phyloP scores from a whole-genome alignment of 306 rosid species.

The Notholithocarpus densiflorus region DNA sequence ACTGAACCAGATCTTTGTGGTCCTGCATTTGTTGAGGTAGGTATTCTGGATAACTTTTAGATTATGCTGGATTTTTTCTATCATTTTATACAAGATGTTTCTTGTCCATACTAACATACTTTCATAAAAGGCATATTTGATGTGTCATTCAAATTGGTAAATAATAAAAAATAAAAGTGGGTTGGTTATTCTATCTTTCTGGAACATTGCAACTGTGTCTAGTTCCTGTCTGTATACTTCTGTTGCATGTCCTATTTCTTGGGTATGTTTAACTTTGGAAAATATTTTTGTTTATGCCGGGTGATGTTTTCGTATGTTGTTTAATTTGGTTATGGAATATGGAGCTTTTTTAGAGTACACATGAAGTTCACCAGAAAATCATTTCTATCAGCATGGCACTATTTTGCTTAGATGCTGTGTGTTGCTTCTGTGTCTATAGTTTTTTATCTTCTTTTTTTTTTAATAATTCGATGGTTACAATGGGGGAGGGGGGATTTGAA shows the following conservation, averaged over 20 bases:
- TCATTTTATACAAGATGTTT: constrained; percentile 10
- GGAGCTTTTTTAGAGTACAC: neutral
- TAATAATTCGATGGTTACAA: too few species aligned
- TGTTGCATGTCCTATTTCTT: neutral
- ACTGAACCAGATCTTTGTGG: constrained; percentile 65
- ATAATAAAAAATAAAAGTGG: neutral
- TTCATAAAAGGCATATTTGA: neutral
- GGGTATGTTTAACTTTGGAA: neutral
- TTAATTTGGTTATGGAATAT: neutral
- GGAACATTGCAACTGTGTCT: neutral
- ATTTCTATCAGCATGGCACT: neutral
- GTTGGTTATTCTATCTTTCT: neutral
- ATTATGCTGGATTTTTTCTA: neutral
- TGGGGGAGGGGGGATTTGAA: too few species aligned
- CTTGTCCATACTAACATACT: constrained; percentile 12
- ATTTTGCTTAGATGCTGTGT: neutral
- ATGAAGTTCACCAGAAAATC: neutral
- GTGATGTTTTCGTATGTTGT: neutral
- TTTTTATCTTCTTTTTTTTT: too few species aligned
- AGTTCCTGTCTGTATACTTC: neutral
- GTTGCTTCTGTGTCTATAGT: neutral
- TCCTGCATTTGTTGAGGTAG: constrained; percentile 95
- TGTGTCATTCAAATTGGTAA: neutral
- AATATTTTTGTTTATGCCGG: neutral
- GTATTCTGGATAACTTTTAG: constrained; percentile 1